Evolutionary conservation across 169 alveolate genomes (phyloP).

Genomic region (Plasmodium fragile): DNA sequence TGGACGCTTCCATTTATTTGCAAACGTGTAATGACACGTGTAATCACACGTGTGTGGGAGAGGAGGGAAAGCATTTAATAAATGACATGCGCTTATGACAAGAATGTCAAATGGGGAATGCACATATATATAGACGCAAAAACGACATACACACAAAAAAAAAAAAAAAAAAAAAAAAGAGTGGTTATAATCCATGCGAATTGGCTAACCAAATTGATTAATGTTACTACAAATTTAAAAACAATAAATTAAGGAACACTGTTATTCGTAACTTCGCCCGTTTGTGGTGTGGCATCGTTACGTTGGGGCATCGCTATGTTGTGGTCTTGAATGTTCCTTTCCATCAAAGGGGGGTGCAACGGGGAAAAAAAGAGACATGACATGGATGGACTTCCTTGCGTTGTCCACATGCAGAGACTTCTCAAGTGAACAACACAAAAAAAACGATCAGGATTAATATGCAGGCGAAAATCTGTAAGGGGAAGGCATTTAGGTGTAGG

Average conservation of each 20-base stretch:
- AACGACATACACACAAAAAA: not conserved
- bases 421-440: constrained; percentile 38
- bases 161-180: not conserved
- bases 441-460: constrained; percentile 50
- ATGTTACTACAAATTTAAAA: not conserved
- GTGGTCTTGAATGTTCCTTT: not conserved
- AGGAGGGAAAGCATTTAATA: not conserved
- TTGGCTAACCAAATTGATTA: not conserved
- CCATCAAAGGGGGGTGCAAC: not conserved
- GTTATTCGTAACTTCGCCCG: not conserved
- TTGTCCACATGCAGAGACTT: not conserved
- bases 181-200: not conserved
- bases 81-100: not conserved
- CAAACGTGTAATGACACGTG: not conserved
- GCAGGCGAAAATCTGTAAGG: constrained; percentile 40
- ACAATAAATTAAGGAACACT: not conserved
- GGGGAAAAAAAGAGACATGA: not conserved
- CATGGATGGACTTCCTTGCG: not conserved
- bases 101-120: not conserved
- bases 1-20: not conserved
- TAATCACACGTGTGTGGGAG: not conserved
- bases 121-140: not conserved
- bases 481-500: not conserved
- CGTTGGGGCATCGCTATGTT: not conserved
- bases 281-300: not conserved